phyloP scores from a whole-genome alignment of 345 rosid species.

The Sisymbrium altissimum region DNA sequence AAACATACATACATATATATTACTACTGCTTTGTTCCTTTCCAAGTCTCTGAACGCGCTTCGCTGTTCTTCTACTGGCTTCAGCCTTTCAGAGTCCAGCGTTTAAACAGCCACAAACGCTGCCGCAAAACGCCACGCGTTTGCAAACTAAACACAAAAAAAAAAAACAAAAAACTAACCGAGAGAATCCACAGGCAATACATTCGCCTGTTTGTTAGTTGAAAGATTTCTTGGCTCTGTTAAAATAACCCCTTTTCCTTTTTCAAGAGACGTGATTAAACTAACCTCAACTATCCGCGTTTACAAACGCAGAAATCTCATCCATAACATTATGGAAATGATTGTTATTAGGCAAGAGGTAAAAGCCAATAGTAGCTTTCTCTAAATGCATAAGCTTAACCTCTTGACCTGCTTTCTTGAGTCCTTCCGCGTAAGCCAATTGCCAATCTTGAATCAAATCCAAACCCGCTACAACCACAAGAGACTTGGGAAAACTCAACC shows the following conservation, averaged over 20 bases:
- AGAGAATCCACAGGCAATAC: constrained; percentile 18
- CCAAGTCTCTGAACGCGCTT: constrained; percentile 6
- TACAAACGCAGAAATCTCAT: constrained; percentile 68
- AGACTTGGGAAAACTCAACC: constrained; percentile 67
- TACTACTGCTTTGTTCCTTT: constrained; percentile 10
- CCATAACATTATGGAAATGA: constrained; percentile 75
- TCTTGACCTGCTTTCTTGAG: constrained; percentile 67
- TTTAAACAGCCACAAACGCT: constrained; percentile 14
- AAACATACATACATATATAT: neutral
- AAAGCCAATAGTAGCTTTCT: constrained; percentile 84
- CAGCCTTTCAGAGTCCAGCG: constrained; percentile 3
- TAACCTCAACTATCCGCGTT: constrained; percentile 16
- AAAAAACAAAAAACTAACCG: neutral
- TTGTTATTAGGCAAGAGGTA: constrained; percentile 76
- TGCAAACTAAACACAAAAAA: neutral
- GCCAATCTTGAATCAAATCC: constrained; percentile 87
- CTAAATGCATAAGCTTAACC: constrained; percentile 62
- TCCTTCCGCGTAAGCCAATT: constrained; percentile 65
- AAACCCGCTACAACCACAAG: constrained; percentile 88
- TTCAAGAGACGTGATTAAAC: neutral
- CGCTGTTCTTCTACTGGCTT: constrained; percentile 11
- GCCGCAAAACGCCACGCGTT: constrained; percentile 1
- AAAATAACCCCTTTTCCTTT: neutral
- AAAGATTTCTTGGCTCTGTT: constrained; percentile 14
- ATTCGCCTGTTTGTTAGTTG: constrained; percentile 31